Evolutionary conservation across 108 stramenopile genomes (phyloP).

Genomic region (Asterionellopsis glacialis): DNA sequence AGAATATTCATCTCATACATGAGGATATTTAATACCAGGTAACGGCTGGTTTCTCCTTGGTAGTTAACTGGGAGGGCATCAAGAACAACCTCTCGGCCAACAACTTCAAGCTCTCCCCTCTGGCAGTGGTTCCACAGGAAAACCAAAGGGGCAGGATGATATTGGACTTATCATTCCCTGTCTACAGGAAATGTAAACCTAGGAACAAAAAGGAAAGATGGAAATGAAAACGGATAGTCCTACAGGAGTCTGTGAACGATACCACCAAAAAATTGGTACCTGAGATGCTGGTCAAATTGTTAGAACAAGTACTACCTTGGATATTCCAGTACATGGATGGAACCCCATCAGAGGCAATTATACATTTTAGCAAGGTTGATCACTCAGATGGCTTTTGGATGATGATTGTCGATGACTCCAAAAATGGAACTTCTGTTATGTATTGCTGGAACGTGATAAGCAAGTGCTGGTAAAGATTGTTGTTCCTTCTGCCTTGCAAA

Average conservation of each 20-base stretch:
- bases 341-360: neutral
- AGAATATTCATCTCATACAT: neutral
- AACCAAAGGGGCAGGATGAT: neutral
- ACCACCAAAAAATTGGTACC: too few species aligned
- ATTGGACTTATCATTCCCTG: neutral
- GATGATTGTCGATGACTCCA: neutral
- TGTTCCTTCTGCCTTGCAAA: neutral
- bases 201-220: too few species aligned
- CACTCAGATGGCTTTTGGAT: neutral
- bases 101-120: neutral
- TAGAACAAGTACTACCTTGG: too few species aligned
- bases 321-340: too few species aligned
- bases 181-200: neutral
- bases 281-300: too few species aligned
- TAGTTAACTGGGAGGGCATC: neutral
- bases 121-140: neutral
- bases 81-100: neutral
- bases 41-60: neutral
- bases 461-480: too few species aligned
- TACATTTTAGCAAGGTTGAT: neutral
- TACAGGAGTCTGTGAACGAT: too few species aligned
- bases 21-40: neutral
- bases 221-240: too few species aligned
- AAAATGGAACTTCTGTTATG: neutral
- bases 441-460: too few species aligned